These are phyloP conservation scores for Saitozyma podzolica DNA, from an alignment of 768 basidiomycete species.

Conservation along the genomic window DNA sequence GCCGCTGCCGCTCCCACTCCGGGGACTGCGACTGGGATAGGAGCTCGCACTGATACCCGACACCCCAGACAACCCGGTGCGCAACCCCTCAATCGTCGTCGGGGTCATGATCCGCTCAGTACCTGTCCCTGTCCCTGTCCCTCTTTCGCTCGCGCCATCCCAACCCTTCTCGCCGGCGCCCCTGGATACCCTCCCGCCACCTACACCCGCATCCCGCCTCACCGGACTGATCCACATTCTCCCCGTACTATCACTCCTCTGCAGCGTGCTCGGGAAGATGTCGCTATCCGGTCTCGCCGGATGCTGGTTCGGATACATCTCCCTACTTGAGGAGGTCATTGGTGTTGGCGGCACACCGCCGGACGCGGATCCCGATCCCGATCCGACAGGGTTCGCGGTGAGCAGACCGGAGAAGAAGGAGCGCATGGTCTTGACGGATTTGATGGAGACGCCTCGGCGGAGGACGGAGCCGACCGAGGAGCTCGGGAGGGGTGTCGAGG, in stretches of 20 bases:
- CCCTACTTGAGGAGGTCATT: neutral
- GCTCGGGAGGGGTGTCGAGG: neutral
- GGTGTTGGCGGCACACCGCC: constrained; percentile 7
- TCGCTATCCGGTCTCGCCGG: constrained; percentile 40
- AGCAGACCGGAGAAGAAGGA: constrained; percentile 39
- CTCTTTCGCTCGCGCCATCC: neutral
- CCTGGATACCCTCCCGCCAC: neutral
- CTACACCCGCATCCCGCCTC: constrained; percentile 6
- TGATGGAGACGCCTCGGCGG: constrained; percentile 34
- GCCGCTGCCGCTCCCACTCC: too few species aligned
- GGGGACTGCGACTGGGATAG: too few species aligned
- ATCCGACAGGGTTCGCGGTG: constrained; percentile 1
- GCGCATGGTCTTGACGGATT: constrained; percentile 33
- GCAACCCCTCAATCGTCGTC: too few species aligned
- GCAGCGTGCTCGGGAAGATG: constrained; percentile 23
- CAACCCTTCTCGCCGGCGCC: neutral
- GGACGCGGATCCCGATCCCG: constrained; percentile 3
- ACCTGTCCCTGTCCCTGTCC: neutral
- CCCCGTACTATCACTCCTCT: too few species aligned
- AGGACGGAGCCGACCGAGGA: constrained; percentile 4
- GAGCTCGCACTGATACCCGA: too few species aligned
- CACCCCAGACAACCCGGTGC: too few species aligned
- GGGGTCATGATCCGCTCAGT: too few species aligned
- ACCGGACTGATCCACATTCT: too few species aligned
- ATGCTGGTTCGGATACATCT: neutral